These are phyloP conservation scores for Pyrenochaeta sp. DNA, from an alignment of 2,329 filamentous ascomycete genomes.

Conservation along the genomic window DNA sequence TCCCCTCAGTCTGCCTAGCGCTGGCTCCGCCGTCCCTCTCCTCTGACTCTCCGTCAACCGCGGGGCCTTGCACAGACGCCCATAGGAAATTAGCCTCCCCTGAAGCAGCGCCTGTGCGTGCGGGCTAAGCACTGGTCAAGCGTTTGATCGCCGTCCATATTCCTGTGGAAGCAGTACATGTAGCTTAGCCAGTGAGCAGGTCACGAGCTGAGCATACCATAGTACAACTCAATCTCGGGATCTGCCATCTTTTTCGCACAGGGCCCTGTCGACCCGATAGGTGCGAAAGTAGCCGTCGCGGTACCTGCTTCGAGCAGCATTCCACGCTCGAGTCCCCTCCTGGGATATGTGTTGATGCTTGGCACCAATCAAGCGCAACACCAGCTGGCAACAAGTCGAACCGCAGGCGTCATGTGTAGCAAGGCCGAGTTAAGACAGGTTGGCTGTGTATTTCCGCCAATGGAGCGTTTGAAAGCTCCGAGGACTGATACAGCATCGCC, in stretches of 20 bases:
- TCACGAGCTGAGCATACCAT: conserved; percentile 27
- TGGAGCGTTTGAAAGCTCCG: conserved; percentile 9
- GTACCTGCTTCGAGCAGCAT: conserved; percentile 35
- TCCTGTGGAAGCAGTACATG: conserved; percentile 31
- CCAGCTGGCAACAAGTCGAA: not conserved
- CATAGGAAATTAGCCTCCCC: conserved; percentile 42
- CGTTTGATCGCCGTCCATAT: conserved; percentile 51
- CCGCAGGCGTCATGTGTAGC: conserved; percentile 14
- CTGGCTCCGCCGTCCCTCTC: conserved; percentile 25
- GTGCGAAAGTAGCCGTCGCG: conserved; percentile 14
- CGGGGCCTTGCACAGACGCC: conserved; percentile 22
- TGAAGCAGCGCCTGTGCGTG: conserved; percentile 37
- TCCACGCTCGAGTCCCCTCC: conserved; percentile 17
- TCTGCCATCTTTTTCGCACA: conserved; percentile 22
- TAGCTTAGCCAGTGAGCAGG: conserved; percentile 37
- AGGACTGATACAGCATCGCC: not conserved
- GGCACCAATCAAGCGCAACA: conserved; percentile 16
- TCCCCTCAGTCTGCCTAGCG: conserved; percentile 23
- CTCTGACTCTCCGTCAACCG: conserved; percentile 28
- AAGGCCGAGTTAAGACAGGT: conserved; percentile 16
- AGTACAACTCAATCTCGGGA: conserved; percentile 30
- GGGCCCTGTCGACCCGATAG: conserved; percentile 15
- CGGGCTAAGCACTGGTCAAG: conserved; percentile 46
- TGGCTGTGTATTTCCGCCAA: conserved; percentile 24
- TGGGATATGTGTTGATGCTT: conserved; percentile 5